Conservation (phyloP, 2,329 filamentous ascomycete genomes). For the Nemania sp. region DNA sequence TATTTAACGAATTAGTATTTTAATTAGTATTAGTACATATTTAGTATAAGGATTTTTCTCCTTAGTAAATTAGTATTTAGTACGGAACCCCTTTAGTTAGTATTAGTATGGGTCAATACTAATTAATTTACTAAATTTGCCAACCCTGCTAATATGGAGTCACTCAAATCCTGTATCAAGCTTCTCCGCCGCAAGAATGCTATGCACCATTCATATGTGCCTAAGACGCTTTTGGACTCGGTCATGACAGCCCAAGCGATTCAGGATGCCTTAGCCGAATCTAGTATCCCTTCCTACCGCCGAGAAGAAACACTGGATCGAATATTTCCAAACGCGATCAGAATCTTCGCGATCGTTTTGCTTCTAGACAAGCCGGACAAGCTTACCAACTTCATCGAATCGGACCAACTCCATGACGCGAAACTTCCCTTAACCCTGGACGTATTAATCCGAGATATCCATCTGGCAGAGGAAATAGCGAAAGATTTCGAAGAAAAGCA, state of each 20-base stretch:
- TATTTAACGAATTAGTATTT: too few relatives aligned
- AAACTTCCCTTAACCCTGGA: slow-evolving; percentile 9
- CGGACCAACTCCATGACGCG: slow-evolving; percentile 12
- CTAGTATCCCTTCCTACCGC: not conserved
- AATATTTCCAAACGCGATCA: not conserved
- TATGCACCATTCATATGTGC: not conserved
- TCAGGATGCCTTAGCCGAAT: slow-evolving; percentile 2
- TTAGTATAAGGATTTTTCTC: too few relatives aligned
- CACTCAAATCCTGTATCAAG: not conserved
- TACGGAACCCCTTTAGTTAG: too few relatives aligned
- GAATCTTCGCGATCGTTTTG: slow-evolving; percentile 8
- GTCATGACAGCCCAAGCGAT: not conserved
- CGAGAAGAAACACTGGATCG: slow-evolving; percentile 2
- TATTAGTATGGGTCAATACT: too few relatives aligned
- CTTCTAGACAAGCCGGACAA: not conserved
- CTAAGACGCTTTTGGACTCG: not conserved
- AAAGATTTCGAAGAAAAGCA: slow-evolving; percentile 11
- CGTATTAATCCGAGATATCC: not conserved
- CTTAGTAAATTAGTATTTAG: too few relatives aligned
- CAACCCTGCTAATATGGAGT: slow-evolving; percentile 7
- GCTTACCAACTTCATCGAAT: slow-evolving; percentile 9
- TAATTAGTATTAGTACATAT: too few relatives aligned
- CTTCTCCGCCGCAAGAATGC: slow-evolving; percentile 1
- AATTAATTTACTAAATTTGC: too few relatives aligned
- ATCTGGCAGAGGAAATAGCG: slow-evolving; percentile 2